A percentile compares a stretch with the other conserved stretches of the same genome.
phyloP scores from a whole-genome alignment of 805 yeast genomes.

The Wickerhamiella dianesei region DNA sequence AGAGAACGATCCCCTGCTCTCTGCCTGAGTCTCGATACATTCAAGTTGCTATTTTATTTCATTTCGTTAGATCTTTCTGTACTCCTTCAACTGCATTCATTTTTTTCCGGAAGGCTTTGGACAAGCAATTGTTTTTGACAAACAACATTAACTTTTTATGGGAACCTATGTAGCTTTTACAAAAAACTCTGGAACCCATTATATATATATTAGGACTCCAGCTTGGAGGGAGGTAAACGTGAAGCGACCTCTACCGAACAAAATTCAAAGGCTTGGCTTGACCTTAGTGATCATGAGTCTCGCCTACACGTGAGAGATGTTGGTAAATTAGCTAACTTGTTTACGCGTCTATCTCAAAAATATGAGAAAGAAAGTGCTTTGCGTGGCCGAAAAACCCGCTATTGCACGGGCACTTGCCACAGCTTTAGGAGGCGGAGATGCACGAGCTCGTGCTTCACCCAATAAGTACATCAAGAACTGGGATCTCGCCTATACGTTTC shows the following conservation, averaged over 20 bases:
- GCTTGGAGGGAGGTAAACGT: too few species aligned
- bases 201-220: too few species aligned
- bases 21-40: not conserved
- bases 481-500: conserved; percentile 58
- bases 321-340: not conserved
- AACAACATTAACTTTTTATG: too few species aligned
- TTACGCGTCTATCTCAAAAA: not conserved
- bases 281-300: not conserved
- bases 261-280: too few species aligned
- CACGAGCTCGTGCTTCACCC: conserved; percentile 33
- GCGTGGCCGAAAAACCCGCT: conserved; percentile 96
- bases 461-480: conserved; percentile 65
- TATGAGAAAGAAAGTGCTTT: conserved; percentile 36
- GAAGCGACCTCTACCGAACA: too few species aligned
- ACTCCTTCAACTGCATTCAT: too few species aligned
- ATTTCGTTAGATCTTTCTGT: too few species aligned
- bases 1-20: not conserved
- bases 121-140: too few species aligned
- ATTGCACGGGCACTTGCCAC: conserved; percentile 74
- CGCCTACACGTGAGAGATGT: not conserved
- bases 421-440: conserved; percentile 62
- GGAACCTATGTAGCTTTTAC: too few species aligned
- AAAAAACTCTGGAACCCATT: too few species aligned
- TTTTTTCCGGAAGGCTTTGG: too few species aligned
- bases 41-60: too few species aligned